Evolutionary conservation across 2,329 filamentous ascomycete genomes (phyloP).

Genomic region (Corynespora cassiicola): DNA sequence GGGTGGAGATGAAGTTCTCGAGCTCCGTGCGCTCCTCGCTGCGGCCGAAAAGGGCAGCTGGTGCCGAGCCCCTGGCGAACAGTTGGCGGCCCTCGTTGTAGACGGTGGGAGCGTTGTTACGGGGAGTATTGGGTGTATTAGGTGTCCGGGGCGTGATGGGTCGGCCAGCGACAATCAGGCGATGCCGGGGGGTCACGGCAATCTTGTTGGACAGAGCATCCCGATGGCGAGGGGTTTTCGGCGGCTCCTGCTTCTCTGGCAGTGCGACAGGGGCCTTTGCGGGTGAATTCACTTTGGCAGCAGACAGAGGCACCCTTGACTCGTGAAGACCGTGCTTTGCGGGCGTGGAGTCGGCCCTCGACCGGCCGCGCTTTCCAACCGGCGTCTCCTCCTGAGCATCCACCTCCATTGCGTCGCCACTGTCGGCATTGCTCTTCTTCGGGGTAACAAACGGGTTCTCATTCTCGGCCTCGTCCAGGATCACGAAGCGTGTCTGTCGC

Average conservation of each 20-base stretch:
- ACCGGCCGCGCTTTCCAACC: slow-evolving; percentile 42
- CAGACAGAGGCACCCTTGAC: slow-evolving; percentile 51
- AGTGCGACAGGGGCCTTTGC: slow-evolving; percentile 57
- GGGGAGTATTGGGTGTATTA: slow-evolving; percentile 74
- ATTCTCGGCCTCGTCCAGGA: slow-evolving; percentile 70
- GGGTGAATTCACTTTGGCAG: slow-evolving; percentile 55
- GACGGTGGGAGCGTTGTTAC: slow-evolving; percentile 70
- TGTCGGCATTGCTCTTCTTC: slow-evolving; percentile 37
- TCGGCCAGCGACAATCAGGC: slow-evolving; percentile 78
- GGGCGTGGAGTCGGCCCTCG: slow-evolving; percentile 43
- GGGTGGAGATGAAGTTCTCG: slow-evolving; percentile 70
- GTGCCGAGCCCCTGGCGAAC: slow-evolving; percentile 80
- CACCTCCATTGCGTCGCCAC: slow-evolving; percentile 54
- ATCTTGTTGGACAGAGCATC: slow-evolving; percentile 75
- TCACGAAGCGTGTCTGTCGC: slow-evolving; percentile 52
- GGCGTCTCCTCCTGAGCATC: slow-evolving; percentile 47
- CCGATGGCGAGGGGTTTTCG: slow-evolving; percentile 77
- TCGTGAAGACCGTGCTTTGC: slow-evolving; percentile 56
- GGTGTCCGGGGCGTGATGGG: slow-evolving; percentile 80
- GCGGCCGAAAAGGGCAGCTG: slow-evolving; percentile 78
- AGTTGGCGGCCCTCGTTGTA: slow-evolving; percentile 88
- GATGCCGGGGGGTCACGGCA: slow-evolving; percentile 82
- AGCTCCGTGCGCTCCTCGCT: slow-evolving; percentile 73
- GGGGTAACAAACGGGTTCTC: slow-evolving; percentile 62
- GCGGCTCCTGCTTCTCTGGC: slow-evolving; percentile 55